Evolutionary conservation across 768 basidiomycete species (phyloP).

Genomic region (Lactarius quietus): DNA sequence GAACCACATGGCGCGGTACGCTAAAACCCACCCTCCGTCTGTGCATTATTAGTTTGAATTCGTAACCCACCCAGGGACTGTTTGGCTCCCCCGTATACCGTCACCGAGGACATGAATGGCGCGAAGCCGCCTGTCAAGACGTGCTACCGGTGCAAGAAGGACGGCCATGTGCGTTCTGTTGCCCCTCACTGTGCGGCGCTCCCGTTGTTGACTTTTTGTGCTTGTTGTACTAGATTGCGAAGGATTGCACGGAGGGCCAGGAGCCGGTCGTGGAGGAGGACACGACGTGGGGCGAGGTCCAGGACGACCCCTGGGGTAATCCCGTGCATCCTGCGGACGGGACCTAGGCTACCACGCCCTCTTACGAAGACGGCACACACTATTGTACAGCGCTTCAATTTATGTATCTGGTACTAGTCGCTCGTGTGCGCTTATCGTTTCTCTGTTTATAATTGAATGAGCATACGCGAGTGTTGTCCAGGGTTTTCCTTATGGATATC

Average conservation of each 20-base stretch:
- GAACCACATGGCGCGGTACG: constrained; percentile 80
- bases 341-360: background rate
- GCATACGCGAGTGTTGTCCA: background rate
- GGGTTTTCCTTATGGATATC: background rate
- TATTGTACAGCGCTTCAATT: background rate
- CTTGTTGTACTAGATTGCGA: constrained; percentile 33
- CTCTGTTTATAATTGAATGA: background rate
- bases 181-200: background rate
- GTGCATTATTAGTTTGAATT: constrained; percentile 7
- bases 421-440: background rate
- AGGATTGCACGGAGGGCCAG: constrained; percentile 36
- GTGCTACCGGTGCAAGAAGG: constrained; percentile 85
- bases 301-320: constrained; percentile 13
- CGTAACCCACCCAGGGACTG: constrained; percentile 56
- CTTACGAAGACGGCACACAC: background rate
- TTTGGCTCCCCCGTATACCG: constrained; percentile 65
- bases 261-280: constrained; percentile 24
- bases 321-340: constrained; percentile 5
- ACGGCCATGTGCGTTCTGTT: constrained; percentile 68
- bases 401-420: background rate
- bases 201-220: background rate
- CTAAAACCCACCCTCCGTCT: constrained; percentile 13
- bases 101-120: constrained; percentile 40
- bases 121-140: constrained; percentile 62
- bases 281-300: constrained; percentile 20